Conservation (phyloP, 805 yeast genomes). For the Wickerhamiella brachini region DNA sequence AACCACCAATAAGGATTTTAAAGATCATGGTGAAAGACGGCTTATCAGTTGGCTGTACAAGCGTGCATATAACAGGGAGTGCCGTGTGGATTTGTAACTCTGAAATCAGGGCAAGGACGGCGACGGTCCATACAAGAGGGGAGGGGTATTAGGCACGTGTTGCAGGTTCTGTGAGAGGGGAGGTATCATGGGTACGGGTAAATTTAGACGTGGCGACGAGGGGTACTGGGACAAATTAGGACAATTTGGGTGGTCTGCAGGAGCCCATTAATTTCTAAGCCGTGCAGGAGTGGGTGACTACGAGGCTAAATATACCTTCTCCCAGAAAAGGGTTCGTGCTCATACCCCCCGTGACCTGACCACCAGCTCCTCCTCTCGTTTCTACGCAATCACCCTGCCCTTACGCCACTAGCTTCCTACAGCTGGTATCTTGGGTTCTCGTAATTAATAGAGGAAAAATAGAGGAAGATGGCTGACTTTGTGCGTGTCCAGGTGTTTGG, state of each 20-base stretch:
- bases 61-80: neutral
- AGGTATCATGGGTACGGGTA: too few species aligned
- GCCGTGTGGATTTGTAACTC: neutral
- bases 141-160: neutral
- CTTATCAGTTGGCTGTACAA: neutral
- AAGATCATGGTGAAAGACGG: neutral
- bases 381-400: neutral
- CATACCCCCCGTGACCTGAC: neutral
- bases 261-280: neutral
- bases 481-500: slow-evolving; percentile 19
- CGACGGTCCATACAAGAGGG: neutral
- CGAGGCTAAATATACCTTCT: neutral
- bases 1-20: neutral
- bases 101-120: neutral
- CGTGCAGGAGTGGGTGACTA: neutral
- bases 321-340: neutral
- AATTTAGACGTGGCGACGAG: too few species aligned
- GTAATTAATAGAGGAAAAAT: neutral
- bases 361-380: neutral
- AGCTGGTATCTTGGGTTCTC: neutral
- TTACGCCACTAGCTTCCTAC: neutral
- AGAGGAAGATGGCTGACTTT: slow-evolving; percentile 16
- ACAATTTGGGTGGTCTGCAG: neutral
- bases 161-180: too few species aligned
- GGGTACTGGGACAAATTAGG: too few species aligned